Evolutionary conservation across 2,329 filamentous ascomycete genomes (phyloP).

Genomic region (Cordyceps pruinosa): DNA sequence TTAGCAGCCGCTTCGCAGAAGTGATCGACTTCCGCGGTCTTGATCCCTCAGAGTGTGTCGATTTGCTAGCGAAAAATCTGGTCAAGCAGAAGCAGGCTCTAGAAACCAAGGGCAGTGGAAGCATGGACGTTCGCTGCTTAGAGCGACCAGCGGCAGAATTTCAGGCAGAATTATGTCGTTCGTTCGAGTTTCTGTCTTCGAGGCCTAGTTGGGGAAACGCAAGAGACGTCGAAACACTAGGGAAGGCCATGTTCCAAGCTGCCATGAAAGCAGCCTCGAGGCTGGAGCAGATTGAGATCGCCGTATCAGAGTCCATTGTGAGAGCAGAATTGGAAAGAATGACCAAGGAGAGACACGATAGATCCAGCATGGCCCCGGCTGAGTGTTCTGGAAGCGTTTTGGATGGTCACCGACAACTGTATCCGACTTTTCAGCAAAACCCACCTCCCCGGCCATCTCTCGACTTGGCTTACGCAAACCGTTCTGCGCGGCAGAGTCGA

Average conservation of each 20-base stretch:
- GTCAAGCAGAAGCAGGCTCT: background rate
- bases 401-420: background rate
- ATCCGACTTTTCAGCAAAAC: background rate
- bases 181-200: background rate
- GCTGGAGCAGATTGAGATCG: background rate
- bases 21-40: background rate
- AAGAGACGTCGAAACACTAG: background rate
- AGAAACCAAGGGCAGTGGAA: background rate
- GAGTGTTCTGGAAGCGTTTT: background rate
- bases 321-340: background rate
- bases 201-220: background rate
- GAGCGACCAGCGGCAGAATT: background rate
- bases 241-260: background rate
- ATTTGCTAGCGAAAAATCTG: background rate
- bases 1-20: conserved; percentile 55
- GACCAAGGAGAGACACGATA: background rate
- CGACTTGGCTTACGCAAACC: background rate
- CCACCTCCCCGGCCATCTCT: background rate
- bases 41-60: background rate
- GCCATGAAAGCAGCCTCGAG: background rate
- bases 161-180: background rate
- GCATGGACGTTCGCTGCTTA: background rate
- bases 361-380: background rate
- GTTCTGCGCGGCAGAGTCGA: background rate
- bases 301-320: background rate